Percentiles rank a stretch among this genome's conserved stretches.
Conservation (phyloP, 441 rosid species). For the Erysimum cheiri region DNA sequence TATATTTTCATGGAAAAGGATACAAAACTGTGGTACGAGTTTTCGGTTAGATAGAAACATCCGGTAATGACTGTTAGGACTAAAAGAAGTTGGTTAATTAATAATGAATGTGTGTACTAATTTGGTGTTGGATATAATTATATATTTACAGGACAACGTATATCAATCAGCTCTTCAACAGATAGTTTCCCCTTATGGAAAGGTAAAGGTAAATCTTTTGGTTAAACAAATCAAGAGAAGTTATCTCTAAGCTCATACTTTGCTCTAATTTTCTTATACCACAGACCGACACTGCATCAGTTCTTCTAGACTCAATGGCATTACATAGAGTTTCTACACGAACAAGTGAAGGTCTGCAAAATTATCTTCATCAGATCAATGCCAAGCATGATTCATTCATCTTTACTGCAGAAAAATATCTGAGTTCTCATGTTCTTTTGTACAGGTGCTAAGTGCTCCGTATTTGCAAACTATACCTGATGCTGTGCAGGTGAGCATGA, state of each 20-base stretch:
- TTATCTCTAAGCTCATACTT: neutral
- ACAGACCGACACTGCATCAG: constrained; percentile 99
- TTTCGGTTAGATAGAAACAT: neutral
- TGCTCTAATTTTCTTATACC: constrained; percentile 18
- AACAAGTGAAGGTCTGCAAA: constrained; percentile 86
- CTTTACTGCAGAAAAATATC: neutral
- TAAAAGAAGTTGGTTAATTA: neutral
- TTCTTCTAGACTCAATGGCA: constrained; percentile 83
- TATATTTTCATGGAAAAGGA: constrained; percentile 3
- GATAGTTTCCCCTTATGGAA: constrained; percentile 96
- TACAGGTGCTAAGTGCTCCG: constrained; percentile 89
- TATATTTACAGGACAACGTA: constrained; percentile 58
- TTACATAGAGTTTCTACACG: constrained; percentile 90
- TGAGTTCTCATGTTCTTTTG: neutral
- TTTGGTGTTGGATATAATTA: constrained; percentile 6
- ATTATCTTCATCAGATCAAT: constrained; percentile 14
- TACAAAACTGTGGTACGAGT: constrained; percentile 23
- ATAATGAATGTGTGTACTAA: constrained; percentile 9
- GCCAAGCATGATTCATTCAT: constrained; percentile 12
- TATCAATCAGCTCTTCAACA: constrained; percentile 86
- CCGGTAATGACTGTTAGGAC: constrained; percentile 42
- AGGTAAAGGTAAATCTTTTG: constrained; percentile 61
- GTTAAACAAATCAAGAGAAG: constrained; percentile 12
- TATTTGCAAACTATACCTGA: constrained; percentile 73
- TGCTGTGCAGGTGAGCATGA: constrained; percentile 59